Conservation (phyloP, 2,329 filamentous ascomycete genomes). For the Clarireedia hainanense region DNA sequence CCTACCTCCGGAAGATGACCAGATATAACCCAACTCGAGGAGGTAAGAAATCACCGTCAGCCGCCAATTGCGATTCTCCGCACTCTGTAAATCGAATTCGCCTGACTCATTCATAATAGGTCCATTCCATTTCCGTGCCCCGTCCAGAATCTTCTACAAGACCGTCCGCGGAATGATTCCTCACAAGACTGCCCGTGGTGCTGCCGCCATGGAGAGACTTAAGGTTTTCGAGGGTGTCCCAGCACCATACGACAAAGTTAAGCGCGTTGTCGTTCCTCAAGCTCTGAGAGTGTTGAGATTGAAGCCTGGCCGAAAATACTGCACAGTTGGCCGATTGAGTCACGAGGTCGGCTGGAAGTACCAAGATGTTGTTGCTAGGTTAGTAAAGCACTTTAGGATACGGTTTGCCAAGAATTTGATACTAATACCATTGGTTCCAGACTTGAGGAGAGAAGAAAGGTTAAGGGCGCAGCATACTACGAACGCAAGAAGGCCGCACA, state of each 20-base stretch:
- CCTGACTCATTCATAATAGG: constrained; percentile 44
- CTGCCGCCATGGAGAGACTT: constrained; percentile 92
- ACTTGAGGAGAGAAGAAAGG: constrained; percentile 99
- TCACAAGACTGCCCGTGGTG: constrained; percentile 98
- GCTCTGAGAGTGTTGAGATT: constrained; percentile 92
- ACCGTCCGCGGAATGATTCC: constrained; percentile 99
- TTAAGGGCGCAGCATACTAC: constrained; percentile 98
- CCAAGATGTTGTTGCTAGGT: constrained; percentile 98
- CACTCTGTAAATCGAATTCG: constrained; percentile 1
- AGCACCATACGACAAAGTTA: constrained; percentile 98
- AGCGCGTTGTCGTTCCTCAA: constrained; percentile 99
- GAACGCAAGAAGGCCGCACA: constrained; percentile 97
- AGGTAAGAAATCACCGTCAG: constrained; percentile 51
- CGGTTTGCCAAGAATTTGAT: background rate
- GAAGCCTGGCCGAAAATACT: constrained; percentile 99
- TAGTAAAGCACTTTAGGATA: constrained; percentile 37
- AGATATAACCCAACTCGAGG: constrained; percentile 99
- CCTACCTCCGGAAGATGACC: constrained; percentile 99
- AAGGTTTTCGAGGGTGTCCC: constrained; percentile 99
- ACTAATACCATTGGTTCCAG: constrained; percentile 40
- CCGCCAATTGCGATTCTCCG: constrained; percentile 5
- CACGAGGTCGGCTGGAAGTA: constrained; percentile 99
- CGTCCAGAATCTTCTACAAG: constrained; percentile 99
- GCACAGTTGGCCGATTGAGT: constrained; percentile 94
- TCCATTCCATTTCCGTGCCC: constrained; percentile 99